Percentiles rank a stretch among this genome's conserved stretches.
Conservation (phyloP, 306 rosid species). For the Begonia masoniana region DNA sequence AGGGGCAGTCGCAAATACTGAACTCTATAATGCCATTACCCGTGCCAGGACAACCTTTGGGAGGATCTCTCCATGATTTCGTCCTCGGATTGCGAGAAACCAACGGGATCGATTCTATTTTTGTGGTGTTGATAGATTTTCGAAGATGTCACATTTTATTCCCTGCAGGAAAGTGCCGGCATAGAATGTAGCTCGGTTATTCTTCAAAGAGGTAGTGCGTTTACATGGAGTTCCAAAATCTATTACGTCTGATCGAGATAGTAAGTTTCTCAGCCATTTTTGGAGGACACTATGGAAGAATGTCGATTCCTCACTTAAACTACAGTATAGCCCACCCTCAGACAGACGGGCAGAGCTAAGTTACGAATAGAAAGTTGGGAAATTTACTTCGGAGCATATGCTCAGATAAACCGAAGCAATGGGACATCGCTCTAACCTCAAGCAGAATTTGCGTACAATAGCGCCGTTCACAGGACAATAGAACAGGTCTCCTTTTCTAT, state of each 20-base stretch:
- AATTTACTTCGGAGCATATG: background rate
- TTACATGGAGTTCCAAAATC: background rate
- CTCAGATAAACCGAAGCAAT: background rate
- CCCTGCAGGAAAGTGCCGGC: background rate
- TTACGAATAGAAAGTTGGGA: background rate
- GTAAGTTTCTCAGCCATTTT: background rate
- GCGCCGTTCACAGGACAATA: background rate
- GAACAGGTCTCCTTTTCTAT: background rate
- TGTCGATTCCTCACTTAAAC: background rate
- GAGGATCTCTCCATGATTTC: too few species aligned
- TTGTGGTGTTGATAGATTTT: background rate
- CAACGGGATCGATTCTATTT: too few species aligned
- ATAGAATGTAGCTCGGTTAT: background rate
- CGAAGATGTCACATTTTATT: background rate
- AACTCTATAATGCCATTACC: too few species aligned
- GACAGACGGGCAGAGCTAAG: background rate
- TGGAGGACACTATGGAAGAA: background rate
- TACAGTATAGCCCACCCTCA: background rate
- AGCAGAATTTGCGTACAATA: background rate
- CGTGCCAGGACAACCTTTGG: too few species aligned
- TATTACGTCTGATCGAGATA: background rate
- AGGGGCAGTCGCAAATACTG: too few species aligned
- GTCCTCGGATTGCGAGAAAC: too few species aligned
- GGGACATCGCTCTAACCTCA: background rate
- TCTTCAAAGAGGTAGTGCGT: background rate